These are phyloP conservation scores for Naganishia onofrii DNA, from an alignment of 768 basidiomycete species.

Conservation along the genomic window DNA sequence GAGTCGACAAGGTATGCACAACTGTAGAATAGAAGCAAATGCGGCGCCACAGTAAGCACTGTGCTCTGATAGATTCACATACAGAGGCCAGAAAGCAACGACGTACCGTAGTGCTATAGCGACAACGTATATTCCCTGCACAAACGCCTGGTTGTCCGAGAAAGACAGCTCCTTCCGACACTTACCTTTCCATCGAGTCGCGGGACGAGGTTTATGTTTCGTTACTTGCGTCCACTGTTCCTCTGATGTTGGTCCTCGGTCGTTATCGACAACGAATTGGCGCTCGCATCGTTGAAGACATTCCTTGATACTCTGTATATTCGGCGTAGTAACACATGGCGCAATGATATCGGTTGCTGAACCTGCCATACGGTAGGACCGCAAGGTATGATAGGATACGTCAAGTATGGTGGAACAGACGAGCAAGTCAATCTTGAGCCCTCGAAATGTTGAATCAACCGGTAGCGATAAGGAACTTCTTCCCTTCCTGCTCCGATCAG, in stretches of 20 bases:
- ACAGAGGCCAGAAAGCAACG: background rate
- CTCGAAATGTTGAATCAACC: too few species aligned
- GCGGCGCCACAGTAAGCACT: too few species aligned
- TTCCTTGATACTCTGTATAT: background rate
- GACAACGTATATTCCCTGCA: conserved; percentile 17
- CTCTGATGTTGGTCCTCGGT: background rate
- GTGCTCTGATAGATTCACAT: background rate
- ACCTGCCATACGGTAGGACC: background rate
- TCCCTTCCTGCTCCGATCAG: too few species aligned
- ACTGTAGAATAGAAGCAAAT: background rate
- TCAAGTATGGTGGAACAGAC: too few species aligned
- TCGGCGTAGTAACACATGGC: background rate
- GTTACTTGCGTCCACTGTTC: background rate
- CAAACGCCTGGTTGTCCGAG: conserved; percentile 9
- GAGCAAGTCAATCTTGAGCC: too few species aligned
- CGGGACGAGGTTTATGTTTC: background rate
- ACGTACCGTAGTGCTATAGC: conserved; percentile 6
- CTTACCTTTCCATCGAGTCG: background rate
- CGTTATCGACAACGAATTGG: background rate
- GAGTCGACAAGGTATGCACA: conserved; percentile 17
- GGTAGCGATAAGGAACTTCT: too few species aligned
- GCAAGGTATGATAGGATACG: too few species aligned
- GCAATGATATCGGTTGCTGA: background rate
- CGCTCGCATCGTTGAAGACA: background rate
- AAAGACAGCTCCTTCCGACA: background rate